Conservation (phyloP, 176 grass and related monocot species). For the Saccharum officinarum region DNA sequence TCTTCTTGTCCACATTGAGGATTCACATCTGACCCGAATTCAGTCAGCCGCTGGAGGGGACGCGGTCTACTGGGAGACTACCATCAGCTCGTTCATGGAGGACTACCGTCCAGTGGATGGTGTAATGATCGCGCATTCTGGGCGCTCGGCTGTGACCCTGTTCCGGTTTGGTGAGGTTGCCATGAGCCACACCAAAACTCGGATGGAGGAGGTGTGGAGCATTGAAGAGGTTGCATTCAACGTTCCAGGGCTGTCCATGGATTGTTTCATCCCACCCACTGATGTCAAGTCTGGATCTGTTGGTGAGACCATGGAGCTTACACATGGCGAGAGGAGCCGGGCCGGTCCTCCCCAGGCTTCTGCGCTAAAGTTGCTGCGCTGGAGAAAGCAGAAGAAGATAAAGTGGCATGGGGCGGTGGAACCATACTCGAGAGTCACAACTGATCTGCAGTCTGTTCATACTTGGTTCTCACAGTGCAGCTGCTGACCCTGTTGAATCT, state of each 20-base stretch:
- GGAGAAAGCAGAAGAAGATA: slow-evolving; percentile 34
- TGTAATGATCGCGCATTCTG: slow-evolving; percentile 68
- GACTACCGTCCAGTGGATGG: slow-evolving; percentile 78
- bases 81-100: slow-evolving; percentile 60
- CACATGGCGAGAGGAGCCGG: slow-evolving; percentile 46
- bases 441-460: slow-evolving; percentile 39
- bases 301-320: slow-evolving; percentile 48
- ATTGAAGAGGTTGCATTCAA: slow-evolving; percentile 87
- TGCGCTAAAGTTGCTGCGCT: slow-evolving; percentile 51
- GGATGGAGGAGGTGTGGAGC: slow-evolving; percentile 81
- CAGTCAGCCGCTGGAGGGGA: slow-evolving; percentile 57
- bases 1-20: slow-evolving; percentile 72
- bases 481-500: slow-evolving; percentile 42
- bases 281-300: slow-evolving; percentile 69
- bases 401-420: slow-evolving; percentile 45
- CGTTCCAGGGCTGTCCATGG: slow-evolving; percentile 66
- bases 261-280: slow-evolving; percentile 79
- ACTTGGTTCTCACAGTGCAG: slow-evolving; percentile 40
- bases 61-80: slow-evolving; percentile 70
- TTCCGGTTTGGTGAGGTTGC: slow-evolving; percentile 79
- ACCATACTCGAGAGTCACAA: slow-evolving; percentile 21
- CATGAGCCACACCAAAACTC: slow-evolving; percentile 78
- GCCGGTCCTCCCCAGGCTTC: slow-evolving; percentile 19
- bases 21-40: slow-evolving; percentile 72
- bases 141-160: slow-evolving; percentile 60